Evolutionary conservation across 306 rosid species (phyloP).

Genomic region (Medicago ruthenica): DNA sequence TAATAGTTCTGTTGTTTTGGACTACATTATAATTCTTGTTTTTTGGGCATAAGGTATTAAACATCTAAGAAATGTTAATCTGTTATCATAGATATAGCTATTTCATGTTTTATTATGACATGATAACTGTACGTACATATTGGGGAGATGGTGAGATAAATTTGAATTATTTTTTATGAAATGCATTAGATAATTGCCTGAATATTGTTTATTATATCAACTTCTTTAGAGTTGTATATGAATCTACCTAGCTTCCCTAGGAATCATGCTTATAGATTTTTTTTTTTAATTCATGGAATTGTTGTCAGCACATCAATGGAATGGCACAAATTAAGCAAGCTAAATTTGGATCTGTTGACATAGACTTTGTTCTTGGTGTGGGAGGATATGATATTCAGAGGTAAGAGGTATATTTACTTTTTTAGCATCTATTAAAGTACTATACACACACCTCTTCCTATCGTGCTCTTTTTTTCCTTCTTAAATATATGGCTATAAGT

Average conservation of each 20-base stretch:
- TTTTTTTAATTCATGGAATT: conserved; percentile 37
- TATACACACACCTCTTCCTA: conserved; percentile 4
- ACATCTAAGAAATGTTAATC: conserved; percentile 25
- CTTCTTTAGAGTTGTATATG: conserved; percentile 32
- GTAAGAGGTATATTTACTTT: conserved; percentile 58
- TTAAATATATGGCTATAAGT: conserved; percentile 7
- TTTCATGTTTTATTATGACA: conserved; percentile 24
- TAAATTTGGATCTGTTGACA: conserved; percentile 83
- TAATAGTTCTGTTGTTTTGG: conserved; percentile 22
- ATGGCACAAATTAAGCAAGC: conserved; percentile 85
- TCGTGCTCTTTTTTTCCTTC: neutral
- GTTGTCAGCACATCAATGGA: conserved; percentile 79
- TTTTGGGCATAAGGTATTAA: conserved; percentile 1
- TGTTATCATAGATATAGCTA: conserved; percentile 2
- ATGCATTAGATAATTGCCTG: conserved; percentile 21
- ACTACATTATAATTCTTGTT: conserved; percentile 22
- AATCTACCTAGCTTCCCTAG: conserved; percentile 27
- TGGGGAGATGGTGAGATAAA: neutral
- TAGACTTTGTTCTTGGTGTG: conserved; percentile 90
- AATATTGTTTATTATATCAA: neutral
- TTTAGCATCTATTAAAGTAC: conserved; percentile 16
- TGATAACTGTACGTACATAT: conserved; percentile 6
- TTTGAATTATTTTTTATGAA: conserved; percentile 24
- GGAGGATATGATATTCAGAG: conserved; percentile 96
- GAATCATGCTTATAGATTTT: conserved; percentile 24